phyloP scores from a whole-genome alignment of 176 grass and related monocot species.

The Bolboschoenus planiculmis region DNA sequence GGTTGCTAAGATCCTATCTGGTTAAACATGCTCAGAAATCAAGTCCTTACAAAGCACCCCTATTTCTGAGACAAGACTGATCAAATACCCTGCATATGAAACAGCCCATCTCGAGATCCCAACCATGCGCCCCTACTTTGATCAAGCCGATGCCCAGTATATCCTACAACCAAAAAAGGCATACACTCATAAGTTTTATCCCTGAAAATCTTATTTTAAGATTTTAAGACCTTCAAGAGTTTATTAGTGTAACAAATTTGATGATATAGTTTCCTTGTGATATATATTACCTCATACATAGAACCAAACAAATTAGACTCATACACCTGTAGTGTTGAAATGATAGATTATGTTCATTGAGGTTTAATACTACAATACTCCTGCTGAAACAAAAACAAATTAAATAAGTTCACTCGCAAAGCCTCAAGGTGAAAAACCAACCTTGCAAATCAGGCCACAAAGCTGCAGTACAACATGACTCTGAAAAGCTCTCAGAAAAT shows the following conservation, averaged over 20 bases:
- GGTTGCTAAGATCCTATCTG: too few relatives aligned
- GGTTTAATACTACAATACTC: neutral
- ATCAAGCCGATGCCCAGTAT: constrained; percentile 17
- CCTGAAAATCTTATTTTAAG: too few relatives aligned
- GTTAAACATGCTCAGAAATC: too few relatives aligned
- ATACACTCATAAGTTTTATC: too few relatives aligned
- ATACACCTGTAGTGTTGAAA: neutral
- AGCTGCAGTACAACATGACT: constrained; percentile 33
- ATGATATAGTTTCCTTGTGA: neutral
- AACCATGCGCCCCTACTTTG: constrained; percentile 68
- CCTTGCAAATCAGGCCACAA: constrained; percentile 49
- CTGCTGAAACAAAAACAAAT: neutral
- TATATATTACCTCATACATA: neutral
- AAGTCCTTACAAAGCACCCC: too few relatives aligned
- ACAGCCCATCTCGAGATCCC: constrained; percentile 64
- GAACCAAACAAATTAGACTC: neutral
- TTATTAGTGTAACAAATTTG: neutral
- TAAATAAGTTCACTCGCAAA: constrained; percentile 1
- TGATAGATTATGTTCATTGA: neutral
- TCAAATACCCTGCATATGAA: constrained; percentile 75
- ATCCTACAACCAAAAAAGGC: neutral
- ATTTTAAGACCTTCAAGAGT: neutral
- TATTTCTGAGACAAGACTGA: neutral
- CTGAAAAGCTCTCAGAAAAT: constrained; percentile 40
- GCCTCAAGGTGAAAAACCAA: constrained; percentile 1